Conservation (phyloP, 2,329 filamentous ascomycete genomes). For the Aaosphaeria arxii region DNA sequence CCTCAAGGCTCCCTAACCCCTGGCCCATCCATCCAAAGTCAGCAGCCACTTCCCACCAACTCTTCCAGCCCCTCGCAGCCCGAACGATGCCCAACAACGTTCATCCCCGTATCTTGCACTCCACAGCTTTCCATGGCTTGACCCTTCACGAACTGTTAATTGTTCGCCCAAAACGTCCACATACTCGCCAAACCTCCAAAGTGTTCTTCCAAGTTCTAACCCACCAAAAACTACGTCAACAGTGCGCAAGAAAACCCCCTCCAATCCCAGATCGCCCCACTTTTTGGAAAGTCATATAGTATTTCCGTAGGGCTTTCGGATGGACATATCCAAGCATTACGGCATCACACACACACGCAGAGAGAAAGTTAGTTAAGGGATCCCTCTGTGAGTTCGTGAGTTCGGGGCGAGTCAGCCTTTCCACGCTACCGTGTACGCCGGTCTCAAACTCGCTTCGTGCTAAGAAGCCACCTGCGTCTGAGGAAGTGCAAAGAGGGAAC, state of each 20-base stretch:
- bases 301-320: no score
- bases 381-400: background rate
- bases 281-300: background rate
- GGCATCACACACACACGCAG: no score
- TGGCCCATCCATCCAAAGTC: no score
- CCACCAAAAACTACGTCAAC: background rate
- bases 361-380: no score
- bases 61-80: background rate
- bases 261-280: background rate
- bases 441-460: conserved; percentile 4
- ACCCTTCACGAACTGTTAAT: background rate
- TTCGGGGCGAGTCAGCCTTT: conserved; percentile 4
- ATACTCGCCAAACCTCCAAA: background rate
- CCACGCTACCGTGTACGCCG: background rate
- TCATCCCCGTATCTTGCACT: background rate
- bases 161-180: background rate
- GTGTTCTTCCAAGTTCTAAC: background rate
- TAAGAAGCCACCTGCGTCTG: conserved; percentile 4
- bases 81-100: background rate
- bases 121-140: background rate
- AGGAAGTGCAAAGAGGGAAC: background rate
- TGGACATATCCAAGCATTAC: no score
- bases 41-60: no score
- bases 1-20: no score
- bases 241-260: background rate